phyloP scores from a whole-genome alignment of 176 grass and related monocot genomes.

The Triticum urartu region DNA sequence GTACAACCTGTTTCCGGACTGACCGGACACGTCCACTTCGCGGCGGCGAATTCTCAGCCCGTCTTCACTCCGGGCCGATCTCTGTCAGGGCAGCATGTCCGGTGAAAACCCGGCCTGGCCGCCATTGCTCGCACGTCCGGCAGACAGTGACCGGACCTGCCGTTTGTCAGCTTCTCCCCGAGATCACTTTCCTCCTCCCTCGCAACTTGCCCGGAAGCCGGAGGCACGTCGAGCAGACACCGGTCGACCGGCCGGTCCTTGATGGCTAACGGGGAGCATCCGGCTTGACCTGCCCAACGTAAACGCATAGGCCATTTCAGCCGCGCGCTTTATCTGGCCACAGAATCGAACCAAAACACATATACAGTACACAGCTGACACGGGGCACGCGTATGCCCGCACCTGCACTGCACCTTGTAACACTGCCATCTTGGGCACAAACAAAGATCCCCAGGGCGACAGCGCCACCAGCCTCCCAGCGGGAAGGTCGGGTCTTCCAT shows the following conservation, averaged over 20 bases:
- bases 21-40: neutral
- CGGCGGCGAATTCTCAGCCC: neutral
- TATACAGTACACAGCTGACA: neutral
- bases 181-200: neutral
- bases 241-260: neutral
- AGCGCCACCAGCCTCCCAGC: neutral
- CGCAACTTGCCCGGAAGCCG: neutral
- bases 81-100: neutral
- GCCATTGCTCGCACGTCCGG: neutral
- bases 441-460: neutral
- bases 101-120: neutral
- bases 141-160: neutral
- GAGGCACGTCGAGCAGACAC: neutral
- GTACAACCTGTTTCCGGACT: neutral
- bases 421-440: neutral
- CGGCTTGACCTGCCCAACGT: constrained; percentile 10
- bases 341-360: neutral
- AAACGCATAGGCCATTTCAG: neutral
- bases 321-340: neutral
- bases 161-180: neutral
- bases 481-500: constrained; percentile 37
- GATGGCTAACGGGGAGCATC: neutral
- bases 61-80: neutral
- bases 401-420: neutral
- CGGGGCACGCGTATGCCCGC: neutral